Base-by-base conservation (phyloP, 805 yeast species). In the Spencermartinsiella europaea region DNA sequence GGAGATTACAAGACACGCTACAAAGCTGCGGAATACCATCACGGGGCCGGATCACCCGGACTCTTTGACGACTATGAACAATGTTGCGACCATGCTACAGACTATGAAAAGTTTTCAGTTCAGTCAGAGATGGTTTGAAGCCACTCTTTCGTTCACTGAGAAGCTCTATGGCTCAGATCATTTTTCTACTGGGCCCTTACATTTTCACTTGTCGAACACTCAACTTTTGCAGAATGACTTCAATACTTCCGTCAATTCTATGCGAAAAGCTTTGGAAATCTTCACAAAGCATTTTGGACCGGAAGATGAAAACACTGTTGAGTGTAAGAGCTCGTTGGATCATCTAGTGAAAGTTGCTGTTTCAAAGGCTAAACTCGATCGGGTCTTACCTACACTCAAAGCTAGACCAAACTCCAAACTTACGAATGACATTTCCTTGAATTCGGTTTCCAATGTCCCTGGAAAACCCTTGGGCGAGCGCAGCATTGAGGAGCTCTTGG, bases 1-100 rank as follows among this genome's bases (percentile, higher is more conserved):
- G 53, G 73, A 78, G 52, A 67, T 84, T 48, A 78, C 80, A 62
- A 65, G 71, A 47, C 79, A 83, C 60, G 79, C 87, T 4, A 64
- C 84, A 40, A 66, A 73, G 35, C 71, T 76, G 44, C 79, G 90
- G 82, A 55, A 64, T n/a, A 55, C 71, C 5, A 69, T 80, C n/a
- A 77, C 72, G 52, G 84, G 81, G 19, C 72, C 73, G 2, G 71
- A 70, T 44, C 95, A 89, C 61, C 88, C 95, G 38, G 83, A 85
- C 46, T 67, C 76, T 22, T 70, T 85, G 42, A 79, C 81, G 49
- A 76, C 87, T 5, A 68, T 78, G 59, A 71, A 80, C 54, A 77
- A 85, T 59, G 69, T 79, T 58, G 83, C 82, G 2, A 69, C 76
- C 14, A 73, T 80, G 58, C 70, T 86, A 46, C 78, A 81, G 49